Evolutionary conservation across 129 eudicot genomes (phyloP), one percentile per base, ranked within the genome.

Genomic region (Tanacetum coccineum): DNA sequence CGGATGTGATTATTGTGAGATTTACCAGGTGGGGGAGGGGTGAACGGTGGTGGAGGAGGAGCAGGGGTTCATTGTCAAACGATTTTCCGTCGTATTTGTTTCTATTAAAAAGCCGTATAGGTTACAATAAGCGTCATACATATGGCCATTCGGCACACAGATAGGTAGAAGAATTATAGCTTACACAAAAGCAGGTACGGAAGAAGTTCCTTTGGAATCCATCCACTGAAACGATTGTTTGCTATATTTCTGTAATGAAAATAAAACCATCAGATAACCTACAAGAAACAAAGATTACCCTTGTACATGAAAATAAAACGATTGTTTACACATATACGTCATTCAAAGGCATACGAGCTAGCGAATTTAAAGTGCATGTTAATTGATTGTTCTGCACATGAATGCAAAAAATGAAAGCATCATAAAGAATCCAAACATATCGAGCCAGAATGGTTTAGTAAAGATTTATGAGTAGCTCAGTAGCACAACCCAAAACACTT

Each of bases 11-110:
- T 83, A 56, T 67, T 85, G 45, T 42, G 77, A 66, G 96, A 46
- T 77, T 80, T 88, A 74, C 88, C 86, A 18, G 96, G 98, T 59
- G 98, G 96, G 9, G 92, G 92, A 9, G 95, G 51, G 44, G 92
- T 80, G 75, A 64, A 80, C 47, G 98, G 98, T 11, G 98, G 96
- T 19, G 96, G 98, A 28, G 98, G 98, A 59, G 96, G 98, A 70
- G 98, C 98, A 59, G 95, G n/a, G n/a, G 95, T 50, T 95, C 84
- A 68, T n/a, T n/a, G 39, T 83, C 77, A 69, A 93, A 93, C 12
- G n/a, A n/a, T n/a, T 88, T 93, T 19, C 98, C 98, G 46, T 74
- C 80, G 14, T 84, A 89, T 76, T 95, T 93, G 87, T 62, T 86
- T 20, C 54, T 61, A 58, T 61, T 25, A 8, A 22, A 42, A 11